Evolutionary conservation across 2,329 filamentous ascomycete species (phyloP), one percentile per base, ranked within the genome.

Genomic region (Aspergillus thermomutatus): DNA sequence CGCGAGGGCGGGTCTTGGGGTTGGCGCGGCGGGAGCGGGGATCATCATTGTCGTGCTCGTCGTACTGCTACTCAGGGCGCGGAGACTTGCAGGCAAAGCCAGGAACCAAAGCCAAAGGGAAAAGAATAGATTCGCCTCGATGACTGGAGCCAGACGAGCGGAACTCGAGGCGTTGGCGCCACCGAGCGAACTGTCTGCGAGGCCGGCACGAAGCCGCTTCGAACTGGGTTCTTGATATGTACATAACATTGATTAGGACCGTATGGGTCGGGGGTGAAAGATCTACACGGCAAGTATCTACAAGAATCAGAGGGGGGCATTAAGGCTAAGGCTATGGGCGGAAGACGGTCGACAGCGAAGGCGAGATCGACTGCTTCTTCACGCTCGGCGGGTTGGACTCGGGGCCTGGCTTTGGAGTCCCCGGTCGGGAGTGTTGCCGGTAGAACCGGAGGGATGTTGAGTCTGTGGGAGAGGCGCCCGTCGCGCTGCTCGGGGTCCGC

Each of bases 1-100:
- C 14, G 57, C 55, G 27, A 57, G 57, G 27, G 57, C 55, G 14
- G 57, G 57, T 8, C 55, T 60, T 8, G 57, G 52, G 4, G 40
- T 51, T 27, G 57, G 55, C 21, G 57, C 45, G 17, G 34, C 52
- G 1, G 52, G 34, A 2, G 57, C 52, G 8, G 52, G 34, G 2
- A 14, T 60, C 4, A 49, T 52, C n/a, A n/a, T 60, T n/a, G 40
- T 55, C 51, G 57, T 49, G 19, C 40, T 37, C 49, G 46, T 17
- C 25, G 43, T 6, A 43, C 31, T 37, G 31, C 31, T 37, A 37
- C 31, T 37, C 31, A 37, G 14, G 14, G 14, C 31, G 17, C 31
- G 31, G 2, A 37, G 14, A 37, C 4, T 6, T 17, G 31, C 14
- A 7, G 31, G 14, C 3, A 17, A 17, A 2, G 1, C 5, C 31